These are phyloP conservation scores for Alternaria sp. DNA, from an alignment of 2,329 filamentous ascomycete species.

Conservation along the genomic window DNA sequence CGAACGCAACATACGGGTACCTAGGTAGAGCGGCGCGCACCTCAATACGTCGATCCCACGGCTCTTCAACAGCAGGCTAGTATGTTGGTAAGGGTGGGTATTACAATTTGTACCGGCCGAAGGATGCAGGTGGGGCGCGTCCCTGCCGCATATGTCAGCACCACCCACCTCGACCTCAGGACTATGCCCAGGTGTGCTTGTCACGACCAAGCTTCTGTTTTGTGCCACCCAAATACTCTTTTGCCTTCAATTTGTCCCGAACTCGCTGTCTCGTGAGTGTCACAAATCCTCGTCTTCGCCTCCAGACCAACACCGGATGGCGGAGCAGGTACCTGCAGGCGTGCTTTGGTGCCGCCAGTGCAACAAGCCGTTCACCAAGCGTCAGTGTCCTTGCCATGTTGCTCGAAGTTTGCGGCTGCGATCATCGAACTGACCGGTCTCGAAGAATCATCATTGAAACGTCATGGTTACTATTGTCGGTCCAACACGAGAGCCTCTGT, in stretches of 20 bases:
- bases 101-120: slow-evolving; percentile 1
- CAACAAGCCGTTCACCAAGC: slow-evolving; percentile 1
- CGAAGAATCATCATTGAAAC: not conserved
- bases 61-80: too few relatives aligned
- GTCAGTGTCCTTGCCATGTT: not conserved
- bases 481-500: not conserved
- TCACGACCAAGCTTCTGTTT: not conserved
- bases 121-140: not conserved
- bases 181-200: too few relatives aligned
- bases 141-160: not conserved
- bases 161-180: not conserved
- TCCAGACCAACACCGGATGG: not conserved
- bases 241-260: not conserved
- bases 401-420: too few relatives aligned
- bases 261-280: not conserved
- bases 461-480: slow-evolving; percentile 3
- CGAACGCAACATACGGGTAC: too few relatives aligned
- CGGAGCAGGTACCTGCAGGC: not conserved
- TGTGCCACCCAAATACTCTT: not conserved
- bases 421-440: not conserved
- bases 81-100: too few relatives aligned
- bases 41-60: too few relatives aligned
- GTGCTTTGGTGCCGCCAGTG: slow-evolving; percentile 2
- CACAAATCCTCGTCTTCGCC: not conserved
- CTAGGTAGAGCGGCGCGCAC: too few relatives aligned